phyloP scores from a whole-genome alignment of 2,329 filamentous ascomycete species.

The Fusarium ramigenum region DNA sequence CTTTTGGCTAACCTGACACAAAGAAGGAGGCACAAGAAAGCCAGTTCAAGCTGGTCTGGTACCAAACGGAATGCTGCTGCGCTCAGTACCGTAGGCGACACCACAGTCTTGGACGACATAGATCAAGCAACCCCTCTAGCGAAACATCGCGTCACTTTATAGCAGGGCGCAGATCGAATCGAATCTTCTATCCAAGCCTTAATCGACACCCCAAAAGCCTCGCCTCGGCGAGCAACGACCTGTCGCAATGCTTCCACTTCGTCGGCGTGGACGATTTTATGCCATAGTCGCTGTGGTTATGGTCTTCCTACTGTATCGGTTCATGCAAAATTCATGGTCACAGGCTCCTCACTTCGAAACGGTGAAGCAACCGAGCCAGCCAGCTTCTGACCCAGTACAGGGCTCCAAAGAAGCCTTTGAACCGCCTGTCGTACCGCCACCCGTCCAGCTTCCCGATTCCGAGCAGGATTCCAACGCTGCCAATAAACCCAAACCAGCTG shows the following conservation, averaged over 20 bases:
- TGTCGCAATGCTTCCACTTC: constrained; percentile 57
- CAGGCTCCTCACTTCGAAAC: constrained; percentile 29
- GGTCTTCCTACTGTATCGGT: constrained; percentile 63
- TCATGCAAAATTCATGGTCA: constrained; percentile 54
- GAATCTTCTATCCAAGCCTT: neutral
- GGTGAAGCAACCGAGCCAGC: constrained; percentile 11
- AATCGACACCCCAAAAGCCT: constrained; percentile 30
- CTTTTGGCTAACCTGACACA: neutral
- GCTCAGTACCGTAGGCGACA: constrained; percentile 14
- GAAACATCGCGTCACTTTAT: neutral
- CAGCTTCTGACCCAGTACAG: constrained; percentile 13
- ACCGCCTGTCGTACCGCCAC: constrained; percentile 25
- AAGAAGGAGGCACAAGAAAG: neutral
- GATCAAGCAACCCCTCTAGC: constrained; percentile 1
- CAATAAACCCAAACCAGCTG: constrained; percentile 13
- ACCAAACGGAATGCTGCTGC: constrained; percentile 27
- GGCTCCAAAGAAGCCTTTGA: constrained; percentile 30
- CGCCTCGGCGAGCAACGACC: constrained; percentile 39
- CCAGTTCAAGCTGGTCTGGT: neutral
- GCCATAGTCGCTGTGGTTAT: constrained; percentile 64
- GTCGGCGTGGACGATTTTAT: constrained; percentile 71
- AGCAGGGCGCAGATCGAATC: neutral
- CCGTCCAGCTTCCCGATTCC: constrained; percentile 28
- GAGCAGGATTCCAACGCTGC: constrained; percentile 12
- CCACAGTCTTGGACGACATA: constrained; percentile 10